Base-by-base conservation (phyloP, 2,329 filamentous ascomycete genomes). In the Fonsecaea monophora region DNA sequence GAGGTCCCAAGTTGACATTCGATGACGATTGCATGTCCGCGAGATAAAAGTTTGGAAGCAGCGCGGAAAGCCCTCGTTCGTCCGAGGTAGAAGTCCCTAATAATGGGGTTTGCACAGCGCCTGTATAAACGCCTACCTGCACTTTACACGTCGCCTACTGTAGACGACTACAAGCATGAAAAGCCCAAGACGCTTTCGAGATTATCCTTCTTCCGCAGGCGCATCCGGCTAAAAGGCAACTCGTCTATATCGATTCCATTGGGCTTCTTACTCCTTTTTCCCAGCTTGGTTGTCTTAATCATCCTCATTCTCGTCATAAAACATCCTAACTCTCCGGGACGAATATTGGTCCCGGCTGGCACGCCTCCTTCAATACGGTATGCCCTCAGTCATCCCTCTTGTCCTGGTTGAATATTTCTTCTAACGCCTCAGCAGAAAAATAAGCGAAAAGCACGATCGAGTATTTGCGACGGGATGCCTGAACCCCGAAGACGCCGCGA, bases 371-470 rank as follows among this genome's bases (percentile, higher is more conserved):
- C 91, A 57, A 96, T 97, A 80, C 89, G 94, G 93, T 96, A 86
- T 67, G 87, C 79, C 57, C 12, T 25, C 65, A 53, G 54, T 30
- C 50, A 38, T 9, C 35, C 62, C 45, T 21, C 68, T 35, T 63
- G 48, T 60, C 74, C 68, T 21, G 25, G 53, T 45, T 25, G 42
- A 1, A 15, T 56, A 38, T 30, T 10, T 32, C 5, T 53, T 37
- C 67, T 71, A 53, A 66, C 65, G 18, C 9, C 10, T 54, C 30
- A 61, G 75, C 76, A 97, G 94, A 73, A 94, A 93, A 87, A 99
- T 99, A 74, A 97, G 91, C 81, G 95, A 98, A 81, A 92, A 96
- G 75, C 88, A 98, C 80, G 95, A 99, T 81, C 97, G 96, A 80
- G 93, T 97, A 60, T 99, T 99, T 75, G 91, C 93, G 59, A 91